A percentile compares a stretch with the other conserved stretches of the same genome.
phyloP scores from a whole-genome alignment of 169 alveolate genomes.

The Babesia bigemina region DNA sequence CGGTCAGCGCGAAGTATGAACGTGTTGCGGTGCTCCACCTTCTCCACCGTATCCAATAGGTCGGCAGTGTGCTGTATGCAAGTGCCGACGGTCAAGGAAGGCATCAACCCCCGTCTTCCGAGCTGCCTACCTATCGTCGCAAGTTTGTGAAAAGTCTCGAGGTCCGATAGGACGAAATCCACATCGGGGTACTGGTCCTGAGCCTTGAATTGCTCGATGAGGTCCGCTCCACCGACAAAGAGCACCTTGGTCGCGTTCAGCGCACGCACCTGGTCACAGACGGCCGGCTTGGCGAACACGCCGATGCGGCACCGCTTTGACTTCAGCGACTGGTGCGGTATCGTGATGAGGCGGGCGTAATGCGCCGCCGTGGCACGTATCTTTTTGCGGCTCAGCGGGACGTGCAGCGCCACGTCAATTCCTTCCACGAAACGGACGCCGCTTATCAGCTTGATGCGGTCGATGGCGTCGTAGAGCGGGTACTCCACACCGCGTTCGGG shows the following conservation, averaged over 20 bases:
- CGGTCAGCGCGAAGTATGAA: conserved; percentile 70
- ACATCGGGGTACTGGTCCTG: conserved; percentile 65
- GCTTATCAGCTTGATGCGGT: conserved; percentile 61
- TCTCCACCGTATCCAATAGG: conserved; percentile 31
- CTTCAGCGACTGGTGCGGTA: conserved; percentile 67
- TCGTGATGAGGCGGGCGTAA: conserved; percentile 53
- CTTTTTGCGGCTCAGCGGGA: conserved; percentile 56
- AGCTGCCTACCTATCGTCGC: conserved; percentile 70
- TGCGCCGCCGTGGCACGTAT: conserved; percentile 59
- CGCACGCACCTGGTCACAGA: conserved; percentile 36
- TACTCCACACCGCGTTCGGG: conserved; percentile 64
- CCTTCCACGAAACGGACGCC: conserved; percentile 62
- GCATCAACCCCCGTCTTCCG: conserved; percentile 77
- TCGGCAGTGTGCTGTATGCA: conserved; percentile 62
- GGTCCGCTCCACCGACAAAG: conserved; percentile 61
- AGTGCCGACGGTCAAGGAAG: conserved; percentile 74
- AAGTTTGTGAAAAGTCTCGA: conserved; percentile 73
- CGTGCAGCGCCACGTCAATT: conserved; percentile 60
- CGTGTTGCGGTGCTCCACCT: conserved; percentile 47
- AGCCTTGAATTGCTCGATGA: conserved; percentile 51
- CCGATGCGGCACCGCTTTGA: conserved; percentile 59
- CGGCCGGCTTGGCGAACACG: conserved; percentile 54
- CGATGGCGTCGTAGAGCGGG: conserved; percentile 62
- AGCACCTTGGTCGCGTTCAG: conserved; percentile 38
- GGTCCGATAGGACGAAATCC: conserved; percentile 71